phyloP scores from a whole-genome alignment of 2,329 filamentous ascomycete species.

The Aspergillus brasiliensis region DNA sequence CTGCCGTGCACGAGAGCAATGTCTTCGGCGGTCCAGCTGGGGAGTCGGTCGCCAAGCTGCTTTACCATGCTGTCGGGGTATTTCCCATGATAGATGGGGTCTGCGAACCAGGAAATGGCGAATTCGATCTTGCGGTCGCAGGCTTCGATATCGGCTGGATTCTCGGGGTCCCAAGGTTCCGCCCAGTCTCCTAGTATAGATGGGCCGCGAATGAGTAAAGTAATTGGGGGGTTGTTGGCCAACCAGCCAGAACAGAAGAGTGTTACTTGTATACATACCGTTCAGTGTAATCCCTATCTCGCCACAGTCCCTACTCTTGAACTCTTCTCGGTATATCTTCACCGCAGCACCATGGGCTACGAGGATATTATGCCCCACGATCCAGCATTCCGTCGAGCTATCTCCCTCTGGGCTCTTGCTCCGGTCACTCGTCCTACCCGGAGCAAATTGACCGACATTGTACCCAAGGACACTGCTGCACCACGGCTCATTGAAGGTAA shows the following conservation, averaged over 20 bases:
- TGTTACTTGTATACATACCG: slow-evolving; percentile 55
- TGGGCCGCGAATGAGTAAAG: background rate
- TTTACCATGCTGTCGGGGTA: slow-evolving; percentile 82
- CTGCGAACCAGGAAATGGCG: slow-evolving; percentile 83
- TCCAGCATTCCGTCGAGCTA: slow-evolving; percentile 77
- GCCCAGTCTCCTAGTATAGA: slow-evolving; percentile 67
- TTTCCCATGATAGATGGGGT: slow-evolving; percentile 81
- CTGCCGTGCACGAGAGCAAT: slow-evolving; percentile 74
- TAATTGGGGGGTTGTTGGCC: background rate
- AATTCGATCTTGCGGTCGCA: slow-evolving; percentile 83
- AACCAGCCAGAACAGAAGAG: background rate
- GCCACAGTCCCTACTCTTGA: slow-evolving; percentile 70
- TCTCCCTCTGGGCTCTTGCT: slow-evolving; percentile 71
- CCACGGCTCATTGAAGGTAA: slow-evolving; percentile 90
- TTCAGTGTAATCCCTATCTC: slow-evolving; percentile 88
- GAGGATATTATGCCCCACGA: slow-evolving; percentile 77
- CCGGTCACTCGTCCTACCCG: slow-evolving; percentile 78
- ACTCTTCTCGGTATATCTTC: slow-evolving; percentile 79
- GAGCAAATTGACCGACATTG: slow-evolving; percentile 74
- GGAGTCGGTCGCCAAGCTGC: slow-evolving; percentile 77
- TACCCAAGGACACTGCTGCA: slow-evolving; percentile 81
- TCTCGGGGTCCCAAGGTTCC: slow-evolving; percentile 79
- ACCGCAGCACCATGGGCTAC: slow-evolving; percentile 79
- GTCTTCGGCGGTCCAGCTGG: slow-evolving; percentile 73
- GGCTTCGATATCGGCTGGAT: slow-evolving; percentile 74